phyloP scores from a whole-genome alignment of 106 monocot species.

The Dendrobium huoshanense region DNA sequence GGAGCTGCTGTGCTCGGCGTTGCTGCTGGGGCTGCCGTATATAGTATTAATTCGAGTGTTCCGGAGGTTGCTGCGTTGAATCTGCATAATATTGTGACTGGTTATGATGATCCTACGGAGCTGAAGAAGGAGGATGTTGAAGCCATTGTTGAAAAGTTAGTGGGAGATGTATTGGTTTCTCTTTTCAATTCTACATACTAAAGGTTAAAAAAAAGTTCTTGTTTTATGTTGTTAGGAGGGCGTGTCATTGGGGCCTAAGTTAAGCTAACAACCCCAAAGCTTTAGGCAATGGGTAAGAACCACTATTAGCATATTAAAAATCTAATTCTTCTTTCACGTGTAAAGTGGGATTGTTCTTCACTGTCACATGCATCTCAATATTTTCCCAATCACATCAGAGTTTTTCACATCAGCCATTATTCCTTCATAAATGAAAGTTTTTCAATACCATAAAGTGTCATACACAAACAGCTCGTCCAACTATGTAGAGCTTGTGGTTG shows the following conservation, averaged over 20 bases:
- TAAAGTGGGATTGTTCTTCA: too few species aligned
- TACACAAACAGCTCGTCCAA: too few species aligned
- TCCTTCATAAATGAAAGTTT: too few species aligned
- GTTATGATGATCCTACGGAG: slow-evolving; percentile 55
- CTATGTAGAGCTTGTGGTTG: too few species aligned
- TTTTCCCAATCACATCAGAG: background rate
- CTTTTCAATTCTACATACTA: background rate
- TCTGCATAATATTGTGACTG: slow-evolving; percentile 69
- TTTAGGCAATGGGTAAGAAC: background rate
- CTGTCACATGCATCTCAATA: background rate
- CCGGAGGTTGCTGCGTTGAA: slow-evolving; percentile 77
- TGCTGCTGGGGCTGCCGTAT: slow-evolving; percentile 45
- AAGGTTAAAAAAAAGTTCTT: too few species aligned
- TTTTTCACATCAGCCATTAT: too few species aligned
- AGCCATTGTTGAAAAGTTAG: slow-evolving; percentile 48
- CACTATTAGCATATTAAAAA: too few species aligned
- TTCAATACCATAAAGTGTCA: too few species aligned
- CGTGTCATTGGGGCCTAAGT: too few species aligned
- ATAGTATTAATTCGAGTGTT: slow-evolving; percentile 46
- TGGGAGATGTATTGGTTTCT: background rate
- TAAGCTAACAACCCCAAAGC: background rate
- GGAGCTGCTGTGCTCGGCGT: slow-evolving; percentile 62
- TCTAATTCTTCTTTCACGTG: too few species aligned
- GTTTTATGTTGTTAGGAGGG: too few species aligned
- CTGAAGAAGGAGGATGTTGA: slow-evolving; percentile 65